Evolutionary conservation across 805 yeast species (phyloP), one percentile per base, ranked within the genome.

Genomic region (Yueomyces sinensis): DNA sequence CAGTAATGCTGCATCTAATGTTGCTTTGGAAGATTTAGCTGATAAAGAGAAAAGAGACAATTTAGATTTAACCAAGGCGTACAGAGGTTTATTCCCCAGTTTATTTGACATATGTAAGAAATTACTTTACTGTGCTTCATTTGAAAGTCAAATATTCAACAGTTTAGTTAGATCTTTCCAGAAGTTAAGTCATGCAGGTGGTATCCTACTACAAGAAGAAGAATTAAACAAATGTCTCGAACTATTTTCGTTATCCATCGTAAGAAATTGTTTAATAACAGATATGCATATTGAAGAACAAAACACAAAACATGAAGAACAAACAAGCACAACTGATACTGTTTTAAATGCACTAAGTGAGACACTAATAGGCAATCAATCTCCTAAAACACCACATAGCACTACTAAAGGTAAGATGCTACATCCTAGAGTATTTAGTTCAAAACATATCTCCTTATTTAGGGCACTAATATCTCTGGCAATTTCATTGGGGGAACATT

Each of bases 391-490:
- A 25, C n/a, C 28, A 25, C 28, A 25, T 11, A 27, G 31, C 9
- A 27, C 32, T 3, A 27, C 41, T 14, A 38, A 42, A 7, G 46
- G 36, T 37, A 38, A 39, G 20, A 29, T 30, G 3, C 36, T 53
- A 11, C 65, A 66, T 31, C 48, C 68, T 1, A 57, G 80, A 39
- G 50, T 52, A 23, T 61, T 82, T 30, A 72, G 76, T 39, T 65
- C 82, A 1, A 67, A 94, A 35, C 84, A 82, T 41, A 66, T 82
- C 1, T 66, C 77, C 9, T 74, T 94, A 43, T 70, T 84, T 28
- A 64, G 95, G 33, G 95, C 94, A 0, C 55, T 89, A 27, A 61
- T 77, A 3, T 81, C 83, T 39, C 61, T 89, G 32, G 86, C 89
- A 0, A 68, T 76, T 3, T 81, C 95, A 0, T 56, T 89, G n/a